phyloP scores from a whole-genome alignment of 225 moss, liverwort and hornwort genomes.

The Sphagnum tenellum region DNA sequence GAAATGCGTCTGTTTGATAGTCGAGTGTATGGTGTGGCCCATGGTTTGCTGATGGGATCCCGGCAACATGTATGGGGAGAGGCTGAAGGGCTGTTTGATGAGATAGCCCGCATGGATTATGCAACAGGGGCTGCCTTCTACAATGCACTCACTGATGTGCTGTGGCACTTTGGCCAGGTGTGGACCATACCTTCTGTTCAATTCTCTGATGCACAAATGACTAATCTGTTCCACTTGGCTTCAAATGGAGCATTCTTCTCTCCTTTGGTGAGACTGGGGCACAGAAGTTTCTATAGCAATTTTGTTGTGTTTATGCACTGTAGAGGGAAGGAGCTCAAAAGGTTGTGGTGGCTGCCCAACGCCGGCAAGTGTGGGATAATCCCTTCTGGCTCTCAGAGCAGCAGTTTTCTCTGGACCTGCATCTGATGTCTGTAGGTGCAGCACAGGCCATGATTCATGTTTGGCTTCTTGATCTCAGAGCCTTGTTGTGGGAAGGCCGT shows the following conservation, averaged over 20 bases:
- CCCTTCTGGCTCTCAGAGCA: slow-evolving; percentile 97
- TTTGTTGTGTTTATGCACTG: neutral
- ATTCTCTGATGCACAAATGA: neutral
- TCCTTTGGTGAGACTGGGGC: neutral
- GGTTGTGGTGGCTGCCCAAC: slow-evolving; percentile 82
- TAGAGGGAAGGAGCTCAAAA: slow-evolving; percentile 91
- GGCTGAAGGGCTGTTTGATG: slow-evolving; percentile 68
- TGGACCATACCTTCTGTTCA: neutral
- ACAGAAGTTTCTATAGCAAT: neutral
- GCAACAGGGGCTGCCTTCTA: slow-evolving; percentile 94
- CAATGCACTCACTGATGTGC: slow-evolving; percentile 86
- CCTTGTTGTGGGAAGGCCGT: slow-evolving; percentile 78
- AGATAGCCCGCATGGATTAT: slow-evolving; percentile 88
- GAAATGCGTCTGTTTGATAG: slow-evolving; percentile 93
- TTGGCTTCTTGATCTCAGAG: slow-evolving; percentile 84
- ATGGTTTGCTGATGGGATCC: slow-evolving; percentile 83
- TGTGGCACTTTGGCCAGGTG: slow-evolving; percentile 99
- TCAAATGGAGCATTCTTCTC: neutral
- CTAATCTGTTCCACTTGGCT: neutral
- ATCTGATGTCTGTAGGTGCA: slow-evolving; percentile 96
- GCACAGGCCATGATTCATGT: slow-evolving; percentile 98
- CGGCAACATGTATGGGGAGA: slow-evolving; percentile 64
- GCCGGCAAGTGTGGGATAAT: slow-evolving; percentile 88
- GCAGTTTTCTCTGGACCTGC: slow-evolving; percentile 90
- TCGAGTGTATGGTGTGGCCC: slow-evolving; percentile 90